A percentile compares a stretch with the other conserved stretches of the same genome.
These are phyloP conservation scores for Termitomyces sp. DNA, from an alignment of 768 basidiomycete genomes.

Conservation along the genomic window DNA sequence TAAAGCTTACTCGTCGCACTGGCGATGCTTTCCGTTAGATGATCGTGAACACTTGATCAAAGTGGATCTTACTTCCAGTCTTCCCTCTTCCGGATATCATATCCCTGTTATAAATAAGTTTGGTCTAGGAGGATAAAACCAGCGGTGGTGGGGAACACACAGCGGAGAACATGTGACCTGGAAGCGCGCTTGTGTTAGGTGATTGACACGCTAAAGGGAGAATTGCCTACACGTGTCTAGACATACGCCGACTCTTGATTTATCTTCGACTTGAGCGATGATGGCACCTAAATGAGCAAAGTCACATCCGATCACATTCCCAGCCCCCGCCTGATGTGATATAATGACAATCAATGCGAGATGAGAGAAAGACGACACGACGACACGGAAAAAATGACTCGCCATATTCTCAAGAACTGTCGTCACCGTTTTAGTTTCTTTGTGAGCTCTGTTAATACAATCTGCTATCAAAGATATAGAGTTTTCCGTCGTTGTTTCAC, in stretches of 20 bases:
- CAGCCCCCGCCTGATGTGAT: slow-evolving; percentile 60
- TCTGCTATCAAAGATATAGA: slow-evolving; percentile 64
- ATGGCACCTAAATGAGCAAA: slow-evolving; percentile 67
- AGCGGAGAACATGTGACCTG: slow-evolving; percentile 77
- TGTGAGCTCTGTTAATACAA: slow-evolving; percentile 71
- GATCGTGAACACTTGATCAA: neutral
- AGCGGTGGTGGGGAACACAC: slow-evolving; percentile 29
- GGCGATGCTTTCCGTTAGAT: neutral
- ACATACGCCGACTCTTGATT: slow-evolving; percentile 74
- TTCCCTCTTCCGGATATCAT: slow-evolving; percentile 70
- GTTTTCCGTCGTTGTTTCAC: slow-evolving; percentile 52
- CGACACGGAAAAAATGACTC: neutral
- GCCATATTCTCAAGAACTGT: slow-evolving; percentile 86
- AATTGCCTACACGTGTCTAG: slow-evolving; percentile 69
- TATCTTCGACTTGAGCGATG: slow-evolving; percentile 66
- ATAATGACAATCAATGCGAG: neutral
- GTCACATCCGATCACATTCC: slow-evolving; percentile 70
- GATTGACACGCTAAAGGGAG: neutral
- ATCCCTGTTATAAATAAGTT: slow-evolving; percentile 43
- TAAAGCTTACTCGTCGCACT: slow-evolving; percentile 21
- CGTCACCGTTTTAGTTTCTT: slow-evolving; percentile 48
- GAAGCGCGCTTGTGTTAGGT: neutral
- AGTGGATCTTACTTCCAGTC: slow-evolving; percentile 59
- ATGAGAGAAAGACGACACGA: neutral
- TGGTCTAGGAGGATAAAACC: neutral